Evolutionary conservation across 495 filamentous ascomycete species (phyloP).

Genomic region (Penicillium macrosclerotiorum): DNA sequence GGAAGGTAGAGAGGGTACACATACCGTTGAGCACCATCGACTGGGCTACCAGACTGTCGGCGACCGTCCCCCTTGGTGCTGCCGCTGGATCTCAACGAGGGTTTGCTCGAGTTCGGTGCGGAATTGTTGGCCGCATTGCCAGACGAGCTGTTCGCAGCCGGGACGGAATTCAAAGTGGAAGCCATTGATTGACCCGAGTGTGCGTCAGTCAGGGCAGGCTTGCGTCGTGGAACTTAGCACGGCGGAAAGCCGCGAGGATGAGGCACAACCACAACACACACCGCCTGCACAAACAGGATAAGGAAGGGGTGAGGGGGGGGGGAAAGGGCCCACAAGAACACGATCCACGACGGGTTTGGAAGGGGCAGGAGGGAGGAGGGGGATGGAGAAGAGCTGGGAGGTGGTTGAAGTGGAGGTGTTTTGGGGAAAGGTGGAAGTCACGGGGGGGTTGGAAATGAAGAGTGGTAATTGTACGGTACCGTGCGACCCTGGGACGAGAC

Average conservation of each 20-base stretch:
- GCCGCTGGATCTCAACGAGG: conserved; percentile 51
- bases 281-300: conserved; percentile 40
- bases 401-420: conserved; percentile 9
- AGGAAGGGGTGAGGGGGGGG: conserved; percentile 16
- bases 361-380: conserved; percentile 6
- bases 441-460: conserved; percentile 6
- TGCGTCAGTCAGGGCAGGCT: conserved; percentile 27
- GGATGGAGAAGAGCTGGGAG: conserved; percentile 1
- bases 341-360: conserved; percentile 7
- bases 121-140: conserved; percentile 41
- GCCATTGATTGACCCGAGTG: conserved; percentile 44
- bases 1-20: conserved; percentile 19
- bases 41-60: conserved; percentile 56
- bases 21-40: conserved; percentile 56
- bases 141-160: conserved; percentile 46
- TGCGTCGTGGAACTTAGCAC: conserved; percentile 42
- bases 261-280: conserved; percentile 40
- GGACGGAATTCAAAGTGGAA: conserved; percentile 47
- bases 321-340: conserved; percentile 2
- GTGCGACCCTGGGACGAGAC: conserved; percentile 13
- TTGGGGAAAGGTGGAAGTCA: conserved; percentile 22
- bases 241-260: conserved; percentile 36
- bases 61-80: conserved; percentile 54
- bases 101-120: conserved; percentile 36
- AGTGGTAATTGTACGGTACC: conserved; percentile 17